A percentile compares a stretch with the other conserved stretches of the same genome.
Evolutionary conservation across 1,284 basidiomycete species (phyloP).

Genomic region (Nidula niveotomentosa): DNA sequence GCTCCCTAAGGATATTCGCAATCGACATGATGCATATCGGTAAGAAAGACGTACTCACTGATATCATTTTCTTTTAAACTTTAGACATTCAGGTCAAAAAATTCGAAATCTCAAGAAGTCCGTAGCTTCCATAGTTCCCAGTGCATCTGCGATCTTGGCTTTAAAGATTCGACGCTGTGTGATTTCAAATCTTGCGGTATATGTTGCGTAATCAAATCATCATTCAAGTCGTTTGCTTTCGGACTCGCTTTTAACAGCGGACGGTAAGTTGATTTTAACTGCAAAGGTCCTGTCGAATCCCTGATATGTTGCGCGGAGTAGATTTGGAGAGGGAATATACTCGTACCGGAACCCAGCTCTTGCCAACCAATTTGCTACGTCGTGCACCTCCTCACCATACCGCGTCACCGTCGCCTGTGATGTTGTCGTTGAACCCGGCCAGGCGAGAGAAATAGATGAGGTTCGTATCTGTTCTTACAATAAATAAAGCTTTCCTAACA

Average conservation of each 20-base stretch:
- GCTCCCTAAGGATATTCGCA: constrained; percentile 35
- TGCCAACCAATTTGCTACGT: constrained; percentile 57
- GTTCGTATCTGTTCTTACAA: constrained; percentile 13
- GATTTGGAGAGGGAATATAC: constrained; percentile 61
- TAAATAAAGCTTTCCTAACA: background rate
- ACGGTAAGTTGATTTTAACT: constrained; percentile 33
- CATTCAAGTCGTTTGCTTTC: constrained; percentile 55
- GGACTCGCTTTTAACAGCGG: constrained; percentile 47
- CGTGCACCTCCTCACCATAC: constrained; percentile 62
- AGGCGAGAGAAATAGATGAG: constrained; percentile 19
- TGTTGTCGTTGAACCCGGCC: constrained; percentile 38
- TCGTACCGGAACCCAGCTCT: constrained; percentile 53
- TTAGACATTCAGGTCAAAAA: constrained; percentile 15
- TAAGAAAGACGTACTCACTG: constrained; percentile 17
- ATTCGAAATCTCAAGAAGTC: constrained; percentile 34
- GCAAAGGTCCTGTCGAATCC: background rate
- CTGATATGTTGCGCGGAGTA: constrained; percentile 12
- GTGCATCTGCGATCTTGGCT: constrained; percentile 65
- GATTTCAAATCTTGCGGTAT: constrained; percentile 61
- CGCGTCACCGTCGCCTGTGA: constrained; percentile 62
- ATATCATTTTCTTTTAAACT: background rate
- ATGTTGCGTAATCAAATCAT: constrained; percentile 53
- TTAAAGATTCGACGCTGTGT: constrained; percentile 46
- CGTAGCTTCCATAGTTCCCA: constrained; percentile 60
- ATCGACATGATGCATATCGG: constrained; percentile 46